Percentiles rank a stretch among this genome's conserved stretches.
phyloP scores from a whole-genome alignment of 179 eudicot species.

The Dionaea muscipula region DNA sequence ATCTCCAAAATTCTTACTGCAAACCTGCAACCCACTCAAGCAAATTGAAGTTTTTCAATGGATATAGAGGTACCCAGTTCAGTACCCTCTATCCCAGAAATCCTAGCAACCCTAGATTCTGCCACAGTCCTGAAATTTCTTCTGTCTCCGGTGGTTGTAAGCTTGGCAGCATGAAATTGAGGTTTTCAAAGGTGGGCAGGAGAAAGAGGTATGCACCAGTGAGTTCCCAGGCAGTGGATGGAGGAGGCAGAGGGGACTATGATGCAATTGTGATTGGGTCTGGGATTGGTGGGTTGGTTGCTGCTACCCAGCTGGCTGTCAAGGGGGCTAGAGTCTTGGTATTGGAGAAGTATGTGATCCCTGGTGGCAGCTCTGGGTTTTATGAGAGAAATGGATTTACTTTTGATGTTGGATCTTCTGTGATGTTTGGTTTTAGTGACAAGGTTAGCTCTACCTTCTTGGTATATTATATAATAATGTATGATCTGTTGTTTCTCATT shows the following conservation, averaged over 20 bases:
- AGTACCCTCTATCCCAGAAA: conserved; percentile 5
- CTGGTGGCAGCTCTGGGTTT: conserved; percentile 97
- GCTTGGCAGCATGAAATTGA: conserved; percentile 4
- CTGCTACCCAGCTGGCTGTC: conserved; percentile 94
- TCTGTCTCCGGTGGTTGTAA: not conserved
- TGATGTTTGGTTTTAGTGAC: conserved; percentile 96
- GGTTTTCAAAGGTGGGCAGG: conserved; percentile 6
- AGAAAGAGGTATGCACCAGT: conserved; percentile 13
- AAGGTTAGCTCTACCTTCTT: conserved; percentile 33
- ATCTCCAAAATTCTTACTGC: conserved; percentile 10
- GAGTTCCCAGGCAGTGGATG: conserved; percentile 29
- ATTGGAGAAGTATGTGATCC: conserved; percentile 91
- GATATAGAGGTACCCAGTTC: conserved; percentile 6
- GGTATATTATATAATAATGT: not conserved
- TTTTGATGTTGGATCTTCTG: conserved; percentile 97
- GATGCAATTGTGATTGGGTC: conserved; percentile 96
- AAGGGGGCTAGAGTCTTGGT: conserved; percentile 94
- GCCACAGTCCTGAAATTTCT: not conserved
- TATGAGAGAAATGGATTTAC: conserved; percentile 85
- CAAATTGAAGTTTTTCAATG: conserved; percentile 6
- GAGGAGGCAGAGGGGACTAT: conserved; percentile 22
- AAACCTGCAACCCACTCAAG: not conserved
- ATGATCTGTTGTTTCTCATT: not conserved
- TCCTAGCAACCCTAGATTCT: not conserved
- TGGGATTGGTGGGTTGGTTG: conserved; percentile 95